Evolutionary conservation across 306 rosid species (phyloP), one percentile per base, ranked within the genome.

Genomic region (Casuarina equisetifolia): DNA sequence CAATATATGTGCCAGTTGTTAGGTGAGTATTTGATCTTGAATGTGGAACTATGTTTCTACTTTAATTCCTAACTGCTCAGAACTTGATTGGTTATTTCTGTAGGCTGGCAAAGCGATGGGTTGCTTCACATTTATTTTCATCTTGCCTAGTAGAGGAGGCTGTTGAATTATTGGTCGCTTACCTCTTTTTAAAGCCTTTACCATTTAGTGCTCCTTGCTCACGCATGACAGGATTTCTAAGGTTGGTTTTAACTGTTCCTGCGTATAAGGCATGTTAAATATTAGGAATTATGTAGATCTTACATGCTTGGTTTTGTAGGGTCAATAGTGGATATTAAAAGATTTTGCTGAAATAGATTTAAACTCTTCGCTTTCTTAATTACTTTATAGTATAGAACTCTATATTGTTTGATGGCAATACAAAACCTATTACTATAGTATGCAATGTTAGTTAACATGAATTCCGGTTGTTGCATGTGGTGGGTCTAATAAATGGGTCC

Each of bases 51-150:
- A 54, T 70, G 11, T 57, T 80, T 64, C 53, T 11, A 58, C 45
- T 76, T 44, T 72, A 67, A 49, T 74, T 58, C 70, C 53, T 50
- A 75, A 74, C 89, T 85, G 50, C 74, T 78, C 50, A 19, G 79
- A 58, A 74, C 57, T 32, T 59, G 20, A 74, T 78, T 77, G 46
- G 61, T 80, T 74, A 43, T 44, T 38, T 81, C 32, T 87, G 81
- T 72, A 95, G 99, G 91, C 92, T 95, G 80, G 99, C 99, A 81
- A 95, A 95, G 82, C 85, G 96, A 80, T 95, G 99, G 97, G 91
- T 82, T 81, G 88, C 97, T 72, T 91, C 97, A 10, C 99, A 95
- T 91, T 85, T 95, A 70, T 91, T 95, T 82, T 95, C 97, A 9
- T 83, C 97, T 70, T 95, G 97, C 89, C 83, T 95, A 89, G 89